Percentiles rank a stretch among this genome's conserved stretches.
phyloP scores from a whole-genome alignment of 768 basidiomycete species.

The Tricholoma bakamatsutake region DNA sequence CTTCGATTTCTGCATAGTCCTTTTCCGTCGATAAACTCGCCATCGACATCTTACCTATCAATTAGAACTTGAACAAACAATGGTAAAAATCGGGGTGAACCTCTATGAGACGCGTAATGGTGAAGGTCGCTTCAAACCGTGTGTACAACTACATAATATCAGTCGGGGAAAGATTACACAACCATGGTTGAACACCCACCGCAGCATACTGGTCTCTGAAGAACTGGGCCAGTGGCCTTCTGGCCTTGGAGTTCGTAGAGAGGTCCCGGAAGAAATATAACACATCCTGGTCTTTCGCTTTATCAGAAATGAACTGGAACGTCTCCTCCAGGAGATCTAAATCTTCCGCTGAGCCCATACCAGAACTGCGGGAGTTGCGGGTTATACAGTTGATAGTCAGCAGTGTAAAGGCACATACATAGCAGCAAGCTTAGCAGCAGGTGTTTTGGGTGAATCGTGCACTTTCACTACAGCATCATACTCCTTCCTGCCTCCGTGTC shows the following conservation, averaged over 20 bases:
- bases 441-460: constrained; percentile 67
- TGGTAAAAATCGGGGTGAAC: constrained; percentile 27
- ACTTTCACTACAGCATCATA: constrained; percentile 68
- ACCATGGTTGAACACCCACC: constrained; percentile 31
- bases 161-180: neutral
- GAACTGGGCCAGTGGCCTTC: constrained; percentile 50
- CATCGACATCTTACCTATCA: constrained; percentile 11
- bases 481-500: constrained; percentile 67
- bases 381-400: neutral
- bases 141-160: constrained; percentile 45
- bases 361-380: constrained; percentile 31
- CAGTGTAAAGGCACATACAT: constrained; percentile 39
- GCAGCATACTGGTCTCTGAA: constrained; percentile 64
- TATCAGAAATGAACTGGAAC: constrained; percentile 50
- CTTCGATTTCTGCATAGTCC: constrained; percentile 58
- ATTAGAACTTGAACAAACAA: constrained; percentile 23
- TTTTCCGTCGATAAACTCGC: constrained; percentile 48
- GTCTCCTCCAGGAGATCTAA: constrained; percentile 53
- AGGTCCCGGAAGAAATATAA: constrained; percentile 59
- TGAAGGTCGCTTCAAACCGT: constrained; percentile 66
- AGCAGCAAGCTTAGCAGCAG: constrained; percentile 64
- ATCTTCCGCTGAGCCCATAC: constrained; percentile 58
- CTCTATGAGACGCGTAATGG: constrained; percentile 45
- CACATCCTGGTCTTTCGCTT: constrained; percentile 57
- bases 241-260: constrained; percentile 46